Percentiles rank a stretch among this genome's conserved stretches.
Evolutionary conservation across 1,284 basidiomycete species (phyloP).

Genomic region (Porodaedalea pini): DNA sequence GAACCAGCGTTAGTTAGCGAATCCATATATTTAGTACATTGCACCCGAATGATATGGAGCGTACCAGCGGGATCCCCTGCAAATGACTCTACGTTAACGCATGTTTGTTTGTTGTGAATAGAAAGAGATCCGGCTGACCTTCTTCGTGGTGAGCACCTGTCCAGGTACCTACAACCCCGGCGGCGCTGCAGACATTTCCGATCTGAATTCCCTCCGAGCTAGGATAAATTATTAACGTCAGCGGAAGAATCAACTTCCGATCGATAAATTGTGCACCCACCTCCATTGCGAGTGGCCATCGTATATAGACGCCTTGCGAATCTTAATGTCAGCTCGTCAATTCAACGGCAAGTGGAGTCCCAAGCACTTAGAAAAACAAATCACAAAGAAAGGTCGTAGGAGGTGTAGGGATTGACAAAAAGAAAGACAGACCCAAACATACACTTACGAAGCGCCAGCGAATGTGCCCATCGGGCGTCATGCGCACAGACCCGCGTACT

Average conservation of each 20-base stretch:
- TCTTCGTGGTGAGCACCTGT: conserved; percentile 55
- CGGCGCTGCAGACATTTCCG: conserved; percentile 56
- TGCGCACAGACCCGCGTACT: conserved; percentile 54
- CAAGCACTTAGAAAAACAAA: neutral
- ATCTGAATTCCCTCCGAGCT: conserved; percentile 63
- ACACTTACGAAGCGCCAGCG: conserved; percentile 63
- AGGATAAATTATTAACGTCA: conserved; percentile 4
- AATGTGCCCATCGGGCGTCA: conserved; percentile 49
- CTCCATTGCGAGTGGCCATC: conserved; percentile 53
- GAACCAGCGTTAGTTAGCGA: neutral
- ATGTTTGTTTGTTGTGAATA: neutral
- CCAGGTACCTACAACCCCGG: conserved; percentile 64
- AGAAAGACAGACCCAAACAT: conserved; percentile 9
- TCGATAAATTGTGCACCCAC: conserved; percentile 31
- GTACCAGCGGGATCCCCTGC: conserved; percentile 59
- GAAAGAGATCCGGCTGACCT: conserved; percentile 35
- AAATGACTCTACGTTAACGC: neutral
- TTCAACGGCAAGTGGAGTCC: neutral
- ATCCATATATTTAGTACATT: neutral
- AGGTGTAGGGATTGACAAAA: neutral
- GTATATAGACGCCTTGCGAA: conserved; percentile 45
- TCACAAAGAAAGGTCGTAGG: neutral
- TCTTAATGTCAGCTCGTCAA: conserved; percentile 9
- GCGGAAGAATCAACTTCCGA: neutral
- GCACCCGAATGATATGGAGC: conserved; percentile 17